These are phyloP conservation scores for Coleophoma eucalyptorum DNA, from an alignment of 2,329 filamentous ascomycete genomes.

Conservation along the genomic window DNA sequence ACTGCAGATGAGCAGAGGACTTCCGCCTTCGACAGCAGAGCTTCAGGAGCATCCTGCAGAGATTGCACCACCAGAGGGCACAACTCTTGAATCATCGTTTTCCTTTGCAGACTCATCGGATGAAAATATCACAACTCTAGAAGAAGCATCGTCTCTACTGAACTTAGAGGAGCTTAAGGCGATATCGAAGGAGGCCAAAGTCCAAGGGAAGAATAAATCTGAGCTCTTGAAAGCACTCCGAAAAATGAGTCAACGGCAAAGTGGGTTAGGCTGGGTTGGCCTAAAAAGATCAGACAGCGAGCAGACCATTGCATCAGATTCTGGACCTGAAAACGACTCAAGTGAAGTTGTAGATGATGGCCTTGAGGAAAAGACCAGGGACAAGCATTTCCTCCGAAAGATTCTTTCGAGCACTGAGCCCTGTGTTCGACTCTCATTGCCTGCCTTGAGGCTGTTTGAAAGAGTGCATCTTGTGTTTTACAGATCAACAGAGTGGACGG, in stretches of 20 bases:
- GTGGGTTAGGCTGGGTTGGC: conserved; percentile 67
- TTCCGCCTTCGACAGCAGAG: conserved; percentile 42
- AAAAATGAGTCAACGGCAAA: conserved; percentile 70
- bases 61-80: conserved; percentile 39
- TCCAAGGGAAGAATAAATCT: conserved; percentile 83
- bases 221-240: conserved; percentile 73
- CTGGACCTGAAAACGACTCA: conserved; percentile 36
- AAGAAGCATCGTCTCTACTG: conserved; percentile 79
- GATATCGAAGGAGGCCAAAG: conserved; percentile 80
- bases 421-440: conserved; percentile 75
- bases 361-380: conserved; percentile 49
- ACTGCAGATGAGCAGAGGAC: conserved; percentile 53
- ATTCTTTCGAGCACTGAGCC: conserved; percentile 75
- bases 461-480: conserved; percentile 96
- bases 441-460: conserved; percentile 79
- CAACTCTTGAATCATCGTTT: conserved; percentile 53
- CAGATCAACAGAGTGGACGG: conserved; percentile 92
- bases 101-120: conserved; percentile 78
- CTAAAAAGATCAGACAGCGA: conserved; percentile 48
- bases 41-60: conserved; percentile 36
- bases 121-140: conserved; percentile 68
- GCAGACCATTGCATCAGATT: conserved; percentile 46
- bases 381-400: conserved; percentile 71
- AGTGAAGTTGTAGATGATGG: conserved; percentile 32
- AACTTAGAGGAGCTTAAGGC: conserved; percentile 83